Evolutionary conservation across 169 alveolate species (phyloP), one percentile per base, ranked within the genome.

Genomic region (Eimeria acervulina): DNA sequence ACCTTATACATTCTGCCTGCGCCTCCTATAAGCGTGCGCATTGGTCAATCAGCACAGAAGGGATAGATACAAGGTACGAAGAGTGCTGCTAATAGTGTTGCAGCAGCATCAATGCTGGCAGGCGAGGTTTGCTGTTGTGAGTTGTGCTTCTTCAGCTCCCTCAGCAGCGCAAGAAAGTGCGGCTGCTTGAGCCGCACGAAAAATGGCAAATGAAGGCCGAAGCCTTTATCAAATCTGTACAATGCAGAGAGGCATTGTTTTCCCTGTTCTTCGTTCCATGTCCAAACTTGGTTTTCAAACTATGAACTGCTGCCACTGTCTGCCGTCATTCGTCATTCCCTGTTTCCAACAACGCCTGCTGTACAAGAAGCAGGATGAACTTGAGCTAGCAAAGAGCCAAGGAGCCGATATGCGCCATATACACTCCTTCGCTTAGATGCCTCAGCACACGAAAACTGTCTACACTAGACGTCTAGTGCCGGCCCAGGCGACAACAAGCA

Each of bases 101-200:
- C 47, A 31, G 80, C 80, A 68, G 80, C 80, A 68, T 31, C 80
- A 31, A 26, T 78, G 88, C 63, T 78, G 55, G 42, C 38, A 42
- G 21, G 88, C 15, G 44, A n/a, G 36, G 88, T 19, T 38, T 78
- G 88, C 63, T 78, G 55, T 15, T 78, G 66, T 40, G 66, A 42
- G 88, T n/a, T 19, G 33, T 78, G 31, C n/a, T 19, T 21, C 38
- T 63, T 78, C 61, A 40, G 55, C 88, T 42, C 66, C 88, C 88
- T 10, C 33, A 78, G 88, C 61, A 23, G n/a, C 88, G 88, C 55
- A 61, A 40, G 42, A 42, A 78, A 38, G 61, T 26, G 88, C 88
- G 63, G 88, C 88, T 42, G 88, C 88, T 26, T 78, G 44, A 78
- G 61, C 33, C 42, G 88, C 55, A 21, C 80, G n/a, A n/a, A 13